Evolutionary conservation across 169 alveolate species (phyloP).

Genomic region (Fabrea salina): DNA sequence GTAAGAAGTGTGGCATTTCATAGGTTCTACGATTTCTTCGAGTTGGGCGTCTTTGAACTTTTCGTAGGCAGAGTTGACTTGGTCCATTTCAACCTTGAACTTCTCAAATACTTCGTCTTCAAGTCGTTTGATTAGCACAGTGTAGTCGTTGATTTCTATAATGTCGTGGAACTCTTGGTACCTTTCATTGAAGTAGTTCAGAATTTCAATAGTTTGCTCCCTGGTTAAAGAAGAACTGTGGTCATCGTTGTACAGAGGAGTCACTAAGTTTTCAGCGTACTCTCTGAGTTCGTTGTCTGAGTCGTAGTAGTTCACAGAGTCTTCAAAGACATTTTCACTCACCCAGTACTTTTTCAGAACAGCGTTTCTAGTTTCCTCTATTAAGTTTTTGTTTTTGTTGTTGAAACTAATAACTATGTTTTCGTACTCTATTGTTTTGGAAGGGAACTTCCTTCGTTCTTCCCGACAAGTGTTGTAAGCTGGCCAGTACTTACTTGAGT

Average conservation of each 20-base stretch:
- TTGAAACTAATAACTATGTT: neutral
- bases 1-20: neutral
- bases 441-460: neutral
- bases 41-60: neutral
- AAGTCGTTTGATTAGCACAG: neutral
- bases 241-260: neutral
- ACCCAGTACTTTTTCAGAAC: neutral
- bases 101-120: constrained; percentile 2
- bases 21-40: constrained; percentile 6
- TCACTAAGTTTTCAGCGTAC: neutral
- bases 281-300: neutral
- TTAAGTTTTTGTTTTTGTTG: neutral
- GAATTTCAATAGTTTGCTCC: neutral
- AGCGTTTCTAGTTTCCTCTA: neutral
- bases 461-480: neutral
- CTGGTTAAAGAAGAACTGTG: neutral
- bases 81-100: neutral
- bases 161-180: neutral
- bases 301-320: constrained; percentile 15
- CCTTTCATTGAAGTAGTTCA: neutral
- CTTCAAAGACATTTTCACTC: neutral
- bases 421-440: neutral
- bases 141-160: neutral
- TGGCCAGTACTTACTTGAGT: neutral
- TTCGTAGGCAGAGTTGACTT: neutral